Conservation (phyloP, 1,284 basidiomycete genomes). For the Malassezia dermatis region DNA sequence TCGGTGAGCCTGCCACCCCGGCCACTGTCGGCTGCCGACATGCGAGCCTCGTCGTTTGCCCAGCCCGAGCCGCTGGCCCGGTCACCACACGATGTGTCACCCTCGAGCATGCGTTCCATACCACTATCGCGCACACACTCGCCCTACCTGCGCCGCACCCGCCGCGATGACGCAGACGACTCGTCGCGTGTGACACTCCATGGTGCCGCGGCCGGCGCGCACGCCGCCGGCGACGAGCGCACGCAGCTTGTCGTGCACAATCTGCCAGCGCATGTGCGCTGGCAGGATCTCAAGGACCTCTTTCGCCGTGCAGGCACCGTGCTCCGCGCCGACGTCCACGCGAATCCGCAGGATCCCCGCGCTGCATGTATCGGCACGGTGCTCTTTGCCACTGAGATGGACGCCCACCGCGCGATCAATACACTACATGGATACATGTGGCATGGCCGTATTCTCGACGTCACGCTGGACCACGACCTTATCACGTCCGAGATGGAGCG, state of each 20-base stretch:
- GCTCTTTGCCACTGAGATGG: conserved; percentile 43
- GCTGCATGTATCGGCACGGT: conserved; percentile 34
- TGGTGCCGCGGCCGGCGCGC: conserved; percentile 16
- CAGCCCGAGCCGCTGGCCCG: neutral
- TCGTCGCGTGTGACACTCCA: conserved; percentile 4
- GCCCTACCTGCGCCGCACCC: neutral
- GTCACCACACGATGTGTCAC: neutral
- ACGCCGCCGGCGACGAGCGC: conserved; percentile 58
- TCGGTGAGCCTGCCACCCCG: neutral
- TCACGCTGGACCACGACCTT: conserved; percentile 15
- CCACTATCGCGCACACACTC: neutral
- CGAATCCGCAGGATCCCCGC: conserved; percentile 26
- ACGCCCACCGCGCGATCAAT: conserved; percentile 48
- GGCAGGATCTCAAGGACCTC: conserved; percentile 49
- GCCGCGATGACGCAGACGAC: neutral
- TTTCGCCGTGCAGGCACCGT: conserved; percentile 50
- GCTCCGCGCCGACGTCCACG: conserved; percentile 48
- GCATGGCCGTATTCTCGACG: conserved; percentile 43
- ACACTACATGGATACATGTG: conserved; percentile 49
- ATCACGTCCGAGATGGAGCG: neutral
- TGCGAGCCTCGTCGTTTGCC: neutral
- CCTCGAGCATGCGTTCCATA: neutral
- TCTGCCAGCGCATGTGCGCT: conserved; percentile 48
- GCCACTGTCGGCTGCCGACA: neutral
- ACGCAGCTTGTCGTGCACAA: conserved; percentile 56